A percentile compares a stretch with the other conserved stretches of the same genome.
Conservation (phyloP, 1,284 basidiomycete genomes). For the Paramarasmius palmivorus region DNA sequence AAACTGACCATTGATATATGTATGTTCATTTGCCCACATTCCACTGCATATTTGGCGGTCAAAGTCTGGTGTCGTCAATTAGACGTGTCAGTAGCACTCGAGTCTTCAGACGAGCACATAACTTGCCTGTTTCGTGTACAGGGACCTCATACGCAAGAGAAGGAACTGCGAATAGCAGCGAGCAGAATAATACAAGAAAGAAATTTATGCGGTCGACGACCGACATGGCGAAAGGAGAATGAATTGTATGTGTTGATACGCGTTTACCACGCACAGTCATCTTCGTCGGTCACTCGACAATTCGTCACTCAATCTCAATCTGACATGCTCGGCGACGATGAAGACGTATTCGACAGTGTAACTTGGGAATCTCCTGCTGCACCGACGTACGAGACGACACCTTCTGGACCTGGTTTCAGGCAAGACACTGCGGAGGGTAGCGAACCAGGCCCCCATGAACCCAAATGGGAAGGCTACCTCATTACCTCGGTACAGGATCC, state of each 20-base stretch:
- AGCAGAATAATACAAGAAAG: slow-evolving; percentile 31
- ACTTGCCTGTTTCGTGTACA: slow-evolving; percentile 56
- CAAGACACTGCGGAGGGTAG: slow-evolving; percentile 70
- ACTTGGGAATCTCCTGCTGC: slow-evolving; percentile 79
- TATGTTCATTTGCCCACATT: slow-evolving; percentile 84
- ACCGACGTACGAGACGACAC: slow-evolving; percentile 44
- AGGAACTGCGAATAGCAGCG: slow-evolving; percentile 27
- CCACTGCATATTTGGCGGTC: slow-evolving; percentile 91
- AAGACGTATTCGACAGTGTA: slow-evolving; percentile 84
- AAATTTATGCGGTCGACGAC: slow-evolving; percentile 33
- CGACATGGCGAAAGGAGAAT: slow-evolving; percentile 20
- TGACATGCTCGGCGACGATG: slow-evolving; percentile 74
- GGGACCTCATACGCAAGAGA: slow-evolving; percentile 61
- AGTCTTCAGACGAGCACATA: background rate
- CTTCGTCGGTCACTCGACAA: background rate
- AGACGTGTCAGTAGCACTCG: slow-evolving; percentile 15
- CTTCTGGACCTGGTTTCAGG: slow-evolving; percentile 71
- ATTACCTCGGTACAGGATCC: slow-evolving; percentile 88
- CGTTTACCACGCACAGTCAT: slow-evolving; percentile 13
- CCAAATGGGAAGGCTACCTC: slow-evolving; percentile 90
- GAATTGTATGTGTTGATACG: slow-evolving; percentile 14
- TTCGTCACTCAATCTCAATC: slow-evolving; percentile 1
- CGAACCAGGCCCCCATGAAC: slow-evolving; percentile 65
- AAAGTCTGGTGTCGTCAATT: slow-evolving; percentile 50
- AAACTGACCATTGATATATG: slow-evolving; percentile 80